These are phyloP conservation scores for Yarrowia keelungensis DNA, from an alignment of 805 yeast species.

Conservation along the genomic window DNA sequence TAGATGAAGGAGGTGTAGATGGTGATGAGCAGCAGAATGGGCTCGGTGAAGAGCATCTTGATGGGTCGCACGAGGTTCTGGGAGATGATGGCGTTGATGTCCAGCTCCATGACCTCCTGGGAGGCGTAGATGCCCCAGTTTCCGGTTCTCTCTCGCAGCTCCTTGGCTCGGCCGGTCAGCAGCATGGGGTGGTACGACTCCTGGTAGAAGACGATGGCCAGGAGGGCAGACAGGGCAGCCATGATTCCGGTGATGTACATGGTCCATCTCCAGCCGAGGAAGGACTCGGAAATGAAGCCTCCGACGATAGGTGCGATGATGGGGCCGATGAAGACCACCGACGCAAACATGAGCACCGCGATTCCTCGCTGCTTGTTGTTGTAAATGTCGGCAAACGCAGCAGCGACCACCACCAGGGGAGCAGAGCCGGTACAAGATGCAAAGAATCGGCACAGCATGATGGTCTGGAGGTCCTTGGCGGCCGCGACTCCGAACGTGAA, in stretches of 20 bases:
- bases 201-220: conserved; percentile 55
- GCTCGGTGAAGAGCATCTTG: conserved; percentile 69
- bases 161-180: conserved; percentile 65
- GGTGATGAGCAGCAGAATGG: conserved; percentile 69
- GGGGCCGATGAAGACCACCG: conserved; percentile 81
- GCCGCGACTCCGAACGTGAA: conserved; percentile 79
- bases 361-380: conserved; percentile 71
- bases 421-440: conserved; percentile 85
- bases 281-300: conserved; percentile 65
- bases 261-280: conserved; percentile 88
- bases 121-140: conserved; percentile 84
- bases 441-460: conserved; percentile 78
- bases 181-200: conserved; percentile 79
- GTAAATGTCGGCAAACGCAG: conserved; percentile 83
- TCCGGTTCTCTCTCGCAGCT: conserved; percentile 68
- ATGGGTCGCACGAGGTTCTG: conserved; percentile 73
- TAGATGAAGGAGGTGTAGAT: conserved; percentile 79
- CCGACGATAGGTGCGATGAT: conserved; percentile 82
- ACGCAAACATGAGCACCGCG: conserved; percentile 73
- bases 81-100: conserved; percentile 63
- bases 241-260: conserved; percentile 71
- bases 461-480: conserved; percentile 78
- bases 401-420: conserved; percentile 85
- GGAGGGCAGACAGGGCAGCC: conserved; percentile 54
- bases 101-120: conserved; percentile 66